Percentiles rank a stretch among this genome's conserved stretches.
Evolutionary conservation across 1,284 basidiomycete species (phyloP).

Genomic region (Trichosporon sp.): DNA sequence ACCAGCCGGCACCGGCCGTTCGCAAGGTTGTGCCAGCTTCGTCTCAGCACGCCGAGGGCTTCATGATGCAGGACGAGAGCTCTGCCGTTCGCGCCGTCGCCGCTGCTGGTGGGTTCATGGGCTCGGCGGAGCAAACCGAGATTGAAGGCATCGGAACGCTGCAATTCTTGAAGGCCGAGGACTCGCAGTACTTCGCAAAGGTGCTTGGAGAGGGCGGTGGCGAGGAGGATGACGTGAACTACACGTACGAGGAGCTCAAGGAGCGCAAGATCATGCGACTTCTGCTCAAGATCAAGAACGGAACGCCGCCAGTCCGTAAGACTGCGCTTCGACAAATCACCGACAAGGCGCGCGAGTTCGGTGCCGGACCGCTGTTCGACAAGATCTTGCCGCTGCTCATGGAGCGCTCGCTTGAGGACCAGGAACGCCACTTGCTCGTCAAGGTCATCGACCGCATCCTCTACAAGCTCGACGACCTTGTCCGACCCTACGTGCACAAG

Average conservation of each 20-base stretch:
- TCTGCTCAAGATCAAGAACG: slow-evolving; percentile 99
- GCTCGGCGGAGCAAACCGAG: slow-evolving; percentile 94
- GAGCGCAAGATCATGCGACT: slow-evolving; percentile 99
- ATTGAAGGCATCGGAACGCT: slow-evolving; percentile 97
- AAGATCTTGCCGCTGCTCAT: slow-evolving; percentile 98
- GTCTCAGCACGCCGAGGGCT: slow-evolving; percentile 72
- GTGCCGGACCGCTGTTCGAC: slow-evolving; percentile 98
- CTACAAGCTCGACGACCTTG: slow-evolving; percentile 98
- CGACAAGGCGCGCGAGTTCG: slow-evolving; percentile 99
- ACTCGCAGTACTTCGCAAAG: slow-evolving; percentile 96
- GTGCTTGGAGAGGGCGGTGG: slow-evolving; percentile 80
- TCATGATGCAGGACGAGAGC: slow-evolving; percentile 93
- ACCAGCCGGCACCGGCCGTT: slow-evolving; percentile 71
- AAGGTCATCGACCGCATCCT: slow-evolving; percentile 99
- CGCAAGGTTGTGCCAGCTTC: slow-evolving; percentile 54
- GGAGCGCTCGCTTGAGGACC: slow-evolving; percentile 98
- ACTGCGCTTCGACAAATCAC: slow-evolving; percentile 97
- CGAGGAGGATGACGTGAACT: slow-evolving; percentile 79
- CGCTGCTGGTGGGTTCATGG: slow-evolving; percentile 77
- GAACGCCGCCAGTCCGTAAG: slow-evolving; percentile 96
- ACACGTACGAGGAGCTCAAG: slow-evolving; percentile 97
- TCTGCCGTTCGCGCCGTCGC: slow-evolving; percentile 82
- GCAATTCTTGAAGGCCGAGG: slow-evolving; percentile 97
- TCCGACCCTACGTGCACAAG: slow-evolving; percentile 98
- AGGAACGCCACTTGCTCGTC: slow-evolving; percentile 96